These are phyloP conservation scores for Leishmania tropica DNA, from an alignment of 208 protist species.

Conservation along the genomic window DNA sequence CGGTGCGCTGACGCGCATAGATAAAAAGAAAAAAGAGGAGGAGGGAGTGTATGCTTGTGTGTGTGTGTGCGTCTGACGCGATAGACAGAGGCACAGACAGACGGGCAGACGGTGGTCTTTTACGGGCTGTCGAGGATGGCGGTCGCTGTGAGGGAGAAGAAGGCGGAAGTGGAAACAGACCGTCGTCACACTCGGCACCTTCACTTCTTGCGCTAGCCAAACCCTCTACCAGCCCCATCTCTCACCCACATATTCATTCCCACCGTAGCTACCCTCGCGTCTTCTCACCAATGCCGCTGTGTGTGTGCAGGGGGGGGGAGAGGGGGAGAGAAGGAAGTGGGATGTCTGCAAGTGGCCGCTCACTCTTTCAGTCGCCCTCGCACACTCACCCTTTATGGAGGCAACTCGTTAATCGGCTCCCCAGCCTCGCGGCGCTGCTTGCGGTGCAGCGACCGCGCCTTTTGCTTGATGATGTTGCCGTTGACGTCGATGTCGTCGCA, in stretches of 20 bases:
- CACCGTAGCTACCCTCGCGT: not conserved
- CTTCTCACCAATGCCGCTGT: not conserved
- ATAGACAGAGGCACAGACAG: not conserved
- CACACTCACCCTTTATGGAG: conserved; percentile 7
- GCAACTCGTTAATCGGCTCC: conserved; percentile 19
- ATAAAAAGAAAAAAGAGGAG: too few relatives aligned
- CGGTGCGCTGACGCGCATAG: too few relatives aligned
- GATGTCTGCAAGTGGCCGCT: not conserved
- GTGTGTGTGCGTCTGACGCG: too few relatives aligned
- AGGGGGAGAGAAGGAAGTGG: not conserved
- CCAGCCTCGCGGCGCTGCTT: conserved; percentile 7
- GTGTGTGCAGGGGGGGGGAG: not conserved
- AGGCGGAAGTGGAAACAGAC: not conserved
- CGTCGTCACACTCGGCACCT: too few relatives aligned
- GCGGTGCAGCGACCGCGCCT: conserved; percentile 13
- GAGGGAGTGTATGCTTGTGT: too few relatives aligned
- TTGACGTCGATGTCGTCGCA: conserved; percentile 65
- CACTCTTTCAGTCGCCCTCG: not conserved
- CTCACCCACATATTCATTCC: not conserved
- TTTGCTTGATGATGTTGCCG: conserved; percentile 38
- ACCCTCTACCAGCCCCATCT: not conserved
- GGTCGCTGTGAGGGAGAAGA: not conserved
- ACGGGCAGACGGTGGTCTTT: not conserved
- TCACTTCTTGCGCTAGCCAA: too few relatives aligned
- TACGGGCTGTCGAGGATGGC: not conserved